Base-by-base conservation (phyloP, 2,329 filamentous ascomycete genomes). In the Apiospora sp. region DNA sequence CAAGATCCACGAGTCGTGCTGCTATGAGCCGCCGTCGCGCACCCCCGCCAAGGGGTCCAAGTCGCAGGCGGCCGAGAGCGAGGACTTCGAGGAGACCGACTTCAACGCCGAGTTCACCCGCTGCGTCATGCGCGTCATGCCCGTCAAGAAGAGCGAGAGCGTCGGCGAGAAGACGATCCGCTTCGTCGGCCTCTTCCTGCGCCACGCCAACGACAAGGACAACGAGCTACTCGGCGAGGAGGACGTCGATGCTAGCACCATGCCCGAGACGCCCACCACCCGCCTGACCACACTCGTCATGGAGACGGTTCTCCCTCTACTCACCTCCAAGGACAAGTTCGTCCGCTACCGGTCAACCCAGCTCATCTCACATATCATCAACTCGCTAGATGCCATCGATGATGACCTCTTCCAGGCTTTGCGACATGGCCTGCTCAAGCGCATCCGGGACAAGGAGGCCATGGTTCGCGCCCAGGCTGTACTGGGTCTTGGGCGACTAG, bases 391-490 rank as follows among this genome's bases (percentile, higher is more conserved):
- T 74, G 92, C 94, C 1, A 94, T 98, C 77, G 96, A 98, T 78
- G 95, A 98, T 80, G 94, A 96, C 68, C 84, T 98, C 14, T 99
- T 97, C 81, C 91, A 95, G 77, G 90, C 94, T 73, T 87, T 98
- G 73, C 90, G 94, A 70, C 88, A 94, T 71, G 93, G 92, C 0
- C 86, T 99, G 49, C 85, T 97, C 64, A 97, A 93, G 83, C 90
- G 96, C 46, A 92, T 98, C 69, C 91, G 94, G 76, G 96, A 99
- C 83, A 98, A 98, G 83, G 96, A 99, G 81, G 90, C 95, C 8
- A 93, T 95, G 81, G 94, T 99, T 12, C 91, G 96, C 73, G 92
- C 96, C 7, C 96, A 99, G 81, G 96, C 96, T 8, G 94, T 98
- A 0, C 87, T 98, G 74, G 96, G 95, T 5, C 87, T 99, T n/a